phyloP scores from a whole-genome alignment of 2,329 filamentous ascomycete genomes.

The Arthrinium phaeospermum region DNA sequence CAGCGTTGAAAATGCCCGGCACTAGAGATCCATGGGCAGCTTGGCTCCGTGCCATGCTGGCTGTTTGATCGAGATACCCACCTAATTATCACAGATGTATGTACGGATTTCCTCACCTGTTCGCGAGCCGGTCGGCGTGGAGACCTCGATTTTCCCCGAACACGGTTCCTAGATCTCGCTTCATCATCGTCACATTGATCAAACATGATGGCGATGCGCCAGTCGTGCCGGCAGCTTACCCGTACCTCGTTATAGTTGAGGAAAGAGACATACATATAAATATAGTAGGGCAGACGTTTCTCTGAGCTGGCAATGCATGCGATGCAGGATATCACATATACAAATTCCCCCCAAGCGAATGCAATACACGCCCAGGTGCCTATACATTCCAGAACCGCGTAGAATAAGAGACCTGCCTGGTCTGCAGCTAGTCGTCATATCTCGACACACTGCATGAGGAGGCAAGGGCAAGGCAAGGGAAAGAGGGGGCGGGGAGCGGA shows the following conservation, averaged over 20 bases:
- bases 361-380: not conserved
- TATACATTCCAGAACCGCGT: slow-evolving; percentile 1
- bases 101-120: not conserved
- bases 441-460: slow-evolving; percentile 9
- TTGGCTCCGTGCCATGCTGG: slow-evolving; percentile 12
- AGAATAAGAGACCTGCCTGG: not conserved
- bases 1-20: not conserved
- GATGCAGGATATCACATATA: slow-evolving; percentile 1
- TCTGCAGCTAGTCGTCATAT: slow-evolving; percentile 15
- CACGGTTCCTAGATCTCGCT: not conserved
- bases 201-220: not conserved
- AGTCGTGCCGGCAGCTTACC: not conserved
- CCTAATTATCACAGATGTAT: slow-evolving; percentile 1
- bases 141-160: not conserved
- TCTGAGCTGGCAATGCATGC: slow-evolving; percentile 14
- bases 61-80: slow-evolving; percentile 10
- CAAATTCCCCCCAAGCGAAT: not conserved
- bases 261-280: not conserved
- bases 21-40: not conserved
- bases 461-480: slow-evolving; percentile 13
- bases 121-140: not conserved
- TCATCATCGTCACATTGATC: not conserved
- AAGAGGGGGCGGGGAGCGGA: slow-evolving; percentile 14
- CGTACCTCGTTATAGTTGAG: not conserved
- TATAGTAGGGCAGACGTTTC: not conserved